Evolutionary conservation across 768 basidiomycete species (phyloP).

Genomic region (Tephrocybe sp.): DNA sequence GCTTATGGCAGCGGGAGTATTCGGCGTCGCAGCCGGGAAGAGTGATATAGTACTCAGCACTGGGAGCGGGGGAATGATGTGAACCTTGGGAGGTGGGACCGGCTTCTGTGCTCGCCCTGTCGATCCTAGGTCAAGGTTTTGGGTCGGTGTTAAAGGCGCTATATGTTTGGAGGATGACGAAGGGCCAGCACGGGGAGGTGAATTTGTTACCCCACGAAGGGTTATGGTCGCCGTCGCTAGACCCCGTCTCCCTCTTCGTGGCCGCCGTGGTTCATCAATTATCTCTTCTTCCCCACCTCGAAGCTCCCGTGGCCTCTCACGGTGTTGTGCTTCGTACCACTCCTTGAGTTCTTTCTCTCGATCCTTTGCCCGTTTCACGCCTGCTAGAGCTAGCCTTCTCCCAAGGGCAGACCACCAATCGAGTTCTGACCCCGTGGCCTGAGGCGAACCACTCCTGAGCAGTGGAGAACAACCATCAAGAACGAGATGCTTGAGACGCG

Average conservation of each 20-base stretch:
- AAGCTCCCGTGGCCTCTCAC: conserved; percentile 5
- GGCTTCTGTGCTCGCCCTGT: no score
- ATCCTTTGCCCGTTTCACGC: conserved; percentile 61
- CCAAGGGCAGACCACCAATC: conserved; percentile 60
- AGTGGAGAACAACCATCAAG: background rate
- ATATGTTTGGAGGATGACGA: conserved; percentile 8
- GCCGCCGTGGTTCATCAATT: conserved; percentile 17
- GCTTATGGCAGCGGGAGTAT: conserved; percentile 28
- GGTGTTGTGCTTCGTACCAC: conserved; percentile 41
- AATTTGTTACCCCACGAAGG: conserved; percentile 35
- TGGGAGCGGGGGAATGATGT: conserved; percentile 58
- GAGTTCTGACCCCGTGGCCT: conserved; percentile 9
- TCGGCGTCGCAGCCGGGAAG: conserved; percentile 26
- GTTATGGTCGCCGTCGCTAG: conserved; percentile 69
- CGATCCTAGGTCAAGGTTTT: no score
- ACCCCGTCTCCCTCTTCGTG: conserved; percentile 54
- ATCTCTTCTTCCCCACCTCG: conserved; percentile 5
- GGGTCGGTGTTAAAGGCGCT: no score
- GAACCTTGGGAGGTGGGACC: conserved; percentile 36
- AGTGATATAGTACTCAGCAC: conserved; percentile 46
- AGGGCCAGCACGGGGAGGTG: conserved; percentile 4
- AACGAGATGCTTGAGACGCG: conserved; percentile 52
- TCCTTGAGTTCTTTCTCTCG: conserved; percentile 61
- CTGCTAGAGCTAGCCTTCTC: conserved; percentile 57
- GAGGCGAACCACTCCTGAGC: background rate